Evolutionary conservation across 176 grass and related monocot genomes (phyloP), one percentile per base, ranked within the genome.

Genomic region (Zoysia pacifica): DNA sequence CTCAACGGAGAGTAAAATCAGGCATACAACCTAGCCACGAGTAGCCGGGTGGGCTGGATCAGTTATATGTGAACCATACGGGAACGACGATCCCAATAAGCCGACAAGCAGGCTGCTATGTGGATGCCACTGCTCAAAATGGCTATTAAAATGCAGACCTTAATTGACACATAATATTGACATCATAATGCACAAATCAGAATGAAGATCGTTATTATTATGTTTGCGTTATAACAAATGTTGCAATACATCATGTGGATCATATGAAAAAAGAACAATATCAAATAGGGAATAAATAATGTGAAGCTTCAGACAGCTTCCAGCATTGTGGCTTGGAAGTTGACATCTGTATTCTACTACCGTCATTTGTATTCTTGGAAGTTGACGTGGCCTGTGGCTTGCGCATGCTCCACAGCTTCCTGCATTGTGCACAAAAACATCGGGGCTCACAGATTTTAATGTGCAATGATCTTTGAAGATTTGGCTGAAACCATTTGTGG

Each of bases 371-470:
- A 98, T 82, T 98, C 96, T 79, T 98, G 96, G 73, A 95, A 98
- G 85, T 98, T 95, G 69, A 93, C 75, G 58, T 91, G 92, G 16
- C 96, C 92, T 0, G 96, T 98, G 75, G 92, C 96, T 76, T 95
- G 96, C 3, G 96, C 96, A 62, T 98, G 96, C 43, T 90, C 96
- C 4, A 89, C 78, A 39, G 96, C 96, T 77, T 98, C 96, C 92
- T 98, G 84, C 82, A 83, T 69, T 49, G 42, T 56, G 70, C 39
- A 72, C 9, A n/a, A 81, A 65, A 48, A 42, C 9, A 6, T 63
- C 56, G 54, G 0, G 56, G 56, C 38, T 79, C 39, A 73, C 6
- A 82, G 60, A 15, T 13, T 58, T 19, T 2, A 6, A 19, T 7
- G 28, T 77, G 14, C 15, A 54, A 11, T 40, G 48, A 13, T 69